A percentile compares a stretch with the other conserved stretches of the same genome.
Conservation (phyloP, 257 asterid genomes). For the Mentha longifolia region DNA sequence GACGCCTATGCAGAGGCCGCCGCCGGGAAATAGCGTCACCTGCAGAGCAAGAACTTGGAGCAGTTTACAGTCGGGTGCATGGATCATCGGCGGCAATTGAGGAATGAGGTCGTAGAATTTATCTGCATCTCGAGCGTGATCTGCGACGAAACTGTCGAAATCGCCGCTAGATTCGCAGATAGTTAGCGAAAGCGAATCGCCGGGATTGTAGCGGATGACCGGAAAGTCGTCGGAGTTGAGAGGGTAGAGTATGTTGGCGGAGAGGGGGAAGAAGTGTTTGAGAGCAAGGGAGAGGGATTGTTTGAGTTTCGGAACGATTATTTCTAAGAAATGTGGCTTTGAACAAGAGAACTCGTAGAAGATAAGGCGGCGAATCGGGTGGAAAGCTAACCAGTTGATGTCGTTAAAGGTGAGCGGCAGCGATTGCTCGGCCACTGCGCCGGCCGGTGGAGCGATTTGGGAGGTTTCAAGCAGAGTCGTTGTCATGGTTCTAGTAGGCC, state of each 20-base stretch:
- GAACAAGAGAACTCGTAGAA: constrained; percentile 42
- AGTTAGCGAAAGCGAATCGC: constrained; percentile 45
- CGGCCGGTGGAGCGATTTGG: constrained; percentile 21
- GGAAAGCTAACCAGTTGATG: constrained; percentile 24
- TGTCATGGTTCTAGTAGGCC: not conserved
- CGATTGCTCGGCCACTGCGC: not conserved
- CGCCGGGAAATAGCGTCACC: constrained; percentile 50
- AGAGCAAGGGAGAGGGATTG: constrained; percentile 58
- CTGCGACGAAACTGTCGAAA: constrained; percentile 39
- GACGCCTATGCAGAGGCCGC: constrained; percentile 51
- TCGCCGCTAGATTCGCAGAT: constrained; percentile 40
- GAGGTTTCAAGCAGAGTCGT: constrained; percentile 2
- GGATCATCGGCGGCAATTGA: constrained; percentile 30
- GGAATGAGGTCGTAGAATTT: constrained; percentile 51
- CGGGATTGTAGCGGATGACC: constrained; percentile 34
- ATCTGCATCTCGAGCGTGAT: constrained; percentile 47
- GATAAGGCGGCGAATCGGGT: constrained; percentile 43
- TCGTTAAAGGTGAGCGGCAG: constrained; percentile 28
- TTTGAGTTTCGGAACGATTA: constrained; percentile 47
- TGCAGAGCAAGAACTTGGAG: constrained; percentile 47
- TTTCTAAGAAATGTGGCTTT: constrained; percentile 39
- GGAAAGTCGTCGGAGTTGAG: constrained; percentile 31
- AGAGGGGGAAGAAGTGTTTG: constrained; percentile 50
- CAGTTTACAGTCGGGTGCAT: constrained; percentile 19
- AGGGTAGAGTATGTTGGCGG: constrained; percentile 46